phyloP scores from a whole-genome alignment of 805 yeast genomes.

The Candida berthetii region DNA sequence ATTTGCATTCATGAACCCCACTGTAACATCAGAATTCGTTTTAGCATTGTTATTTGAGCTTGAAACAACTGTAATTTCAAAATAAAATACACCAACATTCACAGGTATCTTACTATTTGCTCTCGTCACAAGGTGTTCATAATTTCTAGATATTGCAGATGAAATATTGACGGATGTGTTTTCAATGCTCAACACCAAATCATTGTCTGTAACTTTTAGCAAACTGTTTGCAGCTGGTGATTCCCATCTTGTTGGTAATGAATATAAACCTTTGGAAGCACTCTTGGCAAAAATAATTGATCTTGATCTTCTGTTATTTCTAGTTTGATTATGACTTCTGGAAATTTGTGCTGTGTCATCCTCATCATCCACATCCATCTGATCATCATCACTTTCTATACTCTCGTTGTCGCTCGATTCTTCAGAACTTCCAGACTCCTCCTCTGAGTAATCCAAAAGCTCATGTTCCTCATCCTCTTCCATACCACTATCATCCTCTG shows the following conservation, averaged over 20 bases:
- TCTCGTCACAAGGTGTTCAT: slow-evolving; percentile 20
- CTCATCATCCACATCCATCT: slow-evolving; percentile 1
- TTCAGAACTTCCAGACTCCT: background rate
- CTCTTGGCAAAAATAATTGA: background rate
- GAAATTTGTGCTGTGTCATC: slow-evolving; percentile 1
- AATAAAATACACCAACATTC: slow-evolving; percentile 42
- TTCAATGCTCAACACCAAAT: slow-evolving; percentile 9
- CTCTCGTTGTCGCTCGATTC: background rate
- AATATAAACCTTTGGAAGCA: slow-evolving; percentile 5
- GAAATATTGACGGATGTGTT: background rate
- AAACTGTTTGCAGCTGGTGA: slow-evolving; percentile 1
- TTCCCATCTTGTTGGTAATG: slow-evolving; percentile 17
- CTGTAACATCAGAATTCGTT: slow-evolving; percentile 26
- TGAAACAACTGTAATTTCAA: slow-evolving; percentile 35
- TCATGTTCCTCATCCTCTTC: background rate
- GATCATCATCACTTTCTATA: slow-evolving; percentile 2
- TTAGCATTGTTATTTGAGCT: slow-evolving; percentile 26
- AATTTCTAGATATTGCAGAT: slow-evolving; percentile 6
- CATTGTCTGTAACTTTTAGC: slow-evolving; percentile 6
- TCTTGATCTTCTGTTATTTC: slow-evolving; percentile 13
- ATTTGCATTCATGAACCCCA: slow-evolving; percentile 37
- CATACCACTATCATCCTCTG: background rate
- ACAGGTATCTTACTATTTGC: slow-evolving; percentile 30
- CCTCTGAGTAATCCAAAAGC: too few species aligned
- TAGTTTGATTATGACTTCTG: slow-evolving; percentile 9